Evolutionary conservation across 2,329 filamentous ascomycete genomes (phyloP).

Genomic region (Epicoccum nigrum): DNA sequence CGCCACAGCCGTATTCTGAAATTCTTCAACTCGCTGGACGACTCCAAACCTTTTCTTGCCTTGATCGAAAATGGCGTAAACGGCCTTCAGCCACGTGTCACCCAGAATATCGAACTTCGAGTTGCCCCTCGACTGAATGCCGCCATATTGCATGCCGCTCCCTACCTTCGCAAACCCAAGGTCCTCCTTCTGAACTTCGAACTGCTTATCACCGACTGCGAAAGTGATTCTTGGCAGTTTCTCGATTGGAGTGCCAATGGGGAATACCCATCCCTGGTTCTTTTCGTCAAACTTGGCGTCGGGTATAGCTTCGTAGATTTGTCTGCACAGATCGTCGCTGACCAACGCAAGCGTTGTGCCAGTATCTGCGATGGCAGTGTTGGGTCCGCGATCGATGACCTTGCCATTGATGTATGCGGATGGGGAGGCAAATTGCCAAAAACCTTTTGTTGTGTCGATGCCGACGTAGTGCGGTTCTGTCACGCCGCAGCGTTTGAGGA

Average conservation of each 20-base stretch:
- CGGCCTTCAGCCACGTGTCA: slow-evolving; percentile 67
- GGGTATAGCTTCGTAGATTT: slow-evolving; percentile 68
- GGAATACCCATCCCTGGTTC: slow-evolving; percentile 70
- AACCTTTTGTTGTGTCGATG: slow-evolving; percentile 68
- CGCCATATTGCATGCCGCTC: slow-evolving; percentile 65
- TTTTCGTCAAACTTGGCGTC: slow-evolving; percentile 59
- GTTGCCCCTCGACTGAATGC: slow-evolving; percentile 62
- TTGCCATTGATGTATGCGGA: slow-evolving; percentile 64
- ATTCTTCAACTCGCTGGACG: slow-evolving; percentile 56
- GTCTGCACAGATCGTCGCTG: slow-evolving; percentile 64
- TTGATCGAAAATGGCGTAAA: slow-evolving; percentile 71
- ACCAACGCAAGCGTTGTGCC: slow-evolving; percentile 72
- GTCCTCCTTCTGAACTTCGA: slow-evolving; percentile 67
- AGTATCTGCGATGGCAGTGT: slow-evolving; percentile 74
- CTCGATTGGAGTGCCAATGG: slow-evolving; percentile 57
- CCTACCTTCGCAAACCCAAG: slow-evolving; percentile 64
- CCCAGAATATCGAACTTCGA: slow-evolving; percentile 67
- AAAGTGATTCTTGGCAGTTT: slow-evolving; percentile 67
- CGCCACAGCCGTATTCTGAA: slow-evolving; percentile 32
- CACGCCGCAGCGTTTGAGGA: slow-evolving; percentile 60
- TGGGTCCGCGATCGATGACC: slow-evolving; percentile 57
- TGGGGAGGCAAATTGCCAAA: slow-evolving; percentile 69
- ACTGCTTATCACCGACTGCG: slow-evolving; percentile 66
- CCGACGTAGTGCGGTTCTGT: slow-evolving; percentile 64
- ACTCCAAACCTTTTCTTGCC: slow-evolving; percentile 65